Base-by-base conservation (phyloP, 441 rosid genomes). In the Manihot esculenta region DNA sequence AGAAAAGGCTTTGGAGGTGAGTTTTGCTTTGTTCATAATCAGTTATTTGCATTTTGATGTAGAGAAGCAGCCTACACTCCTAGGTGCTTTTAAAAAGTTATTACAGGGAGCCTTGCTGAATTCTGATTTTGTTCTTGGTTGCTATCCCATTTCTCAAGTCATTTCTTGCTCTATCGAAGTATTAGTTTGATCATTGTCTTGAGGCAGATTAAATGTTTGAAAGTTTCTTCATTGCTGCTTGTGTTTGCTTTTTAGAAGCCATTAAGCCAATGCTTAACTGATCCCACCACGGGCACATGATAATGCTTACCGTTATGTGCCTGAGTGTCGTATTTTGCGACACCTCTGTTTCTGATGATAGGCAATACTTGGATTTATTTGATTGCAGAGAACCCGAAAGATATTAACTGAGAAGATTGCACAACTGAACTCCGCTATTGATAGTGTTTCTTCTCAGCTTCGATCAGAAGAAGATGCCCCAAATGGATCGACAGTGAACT, bases 1-100 rank as follows among this genome's bases (percentile, higher is more conserved):
- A 84, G 97, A 90, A 74, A 94, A 92, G 75, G 94, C 93, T 79
- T 80, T 92, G 77, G 99, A 94, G 93, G 99, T 86, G 73, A 85
- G 81, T 55, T 62, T 69, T 59, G 58, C 62, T 63, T 23, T 69
- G 45, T 7, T 55, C 57, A 3, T 71, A 38, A 20, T 53, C 38
- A 27, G 20, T 69, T 57, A 13, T 24, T 66, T 64, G 55, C 70
- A 26, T 68, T 26, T 55, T 30, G 38, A 66, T 33, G 2, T 27
- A 3, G 11, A 21, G 5, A 47, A 73, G 64, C 42, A 38, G 42
- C 7, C 7, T 9, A 38, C 8, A 47, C 13, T 20, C 48, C 26
- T 7, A 4, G 48, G 9, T n/a, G 2, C 58, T 23, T 64, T 3
- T 64, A 14, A 23, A 51, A 42, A 11, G 33, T 62, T 50, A 13